A percentile compares a stretch with the other conserved stretches of the same genome.
Conservation (phyloP, 768 basidiomycete genomes). For the Leccinum sublutescens region DNA sequence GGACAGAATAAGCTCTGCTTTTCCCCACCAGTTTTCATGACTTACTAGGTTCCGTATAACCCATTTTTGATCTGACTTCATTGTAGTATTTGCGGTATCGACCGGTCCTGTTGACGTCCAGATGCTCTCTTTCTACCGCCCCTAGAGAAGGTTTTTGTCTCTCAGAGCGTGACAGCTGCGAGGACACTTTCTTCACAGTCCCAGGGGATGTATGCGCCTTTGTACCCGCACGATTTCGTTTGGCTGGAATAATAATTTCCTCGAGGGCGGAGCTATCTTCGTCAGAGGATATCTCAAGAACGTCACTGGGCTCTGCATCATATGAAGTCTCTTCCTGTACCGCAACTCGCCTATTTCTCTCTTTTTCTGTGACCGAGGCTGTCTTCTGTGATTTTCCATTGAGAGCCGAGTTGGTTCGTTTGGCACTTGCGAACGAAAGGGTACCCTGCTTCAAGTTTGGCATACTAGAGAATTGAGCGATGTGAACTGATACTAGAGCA, state of each 20-base stretch:
- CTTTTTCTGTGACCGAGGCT: slow-evolving; percentile 4
- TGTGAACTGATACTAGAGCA: not conserved
- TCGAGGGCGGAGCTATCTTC: slow-evolving; percentile 12
- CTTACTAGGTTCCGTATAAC: slow-evolving; percentile 58
- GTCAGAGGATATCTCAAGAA: slow-evolving; percentile 21
- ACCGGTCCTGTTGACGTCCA: slow-evolving; percentile 48
- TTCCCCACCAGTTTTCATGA: not conserved
- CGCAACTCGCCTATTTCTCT: slow-evolving; percentile 4
- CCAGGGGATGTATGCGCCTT: slow-evolving; percentile 12
- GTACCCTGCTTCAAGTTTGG: slow-evolving; percentile 43
- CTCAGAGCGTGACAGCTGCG: slow-evolving; percentile 9
- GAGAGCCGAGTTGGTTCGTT: slow-evolving; percentile 38
- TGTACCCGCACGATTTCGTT: slow-evolving; percentile 28
- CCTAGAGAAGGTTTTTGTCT: not conserved
- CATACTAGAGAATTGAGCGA: not conserved
- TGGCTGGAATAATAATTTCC: slow-evolving; percentile 15
- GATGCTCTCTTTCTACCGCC: slow-evolving; percentile 21
- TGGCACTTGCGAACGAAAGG: slow-evolving; percentile 44
- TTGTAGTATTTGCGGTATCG: slow-evolving; percentile 52
- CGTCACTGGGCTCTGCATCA: not conserved
- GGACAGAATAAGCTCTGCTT: not conserved
- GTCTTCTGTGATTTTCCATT: slow-evolving; percentile 21
- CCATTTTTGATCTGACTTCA: slow-evolving; percentile 52
- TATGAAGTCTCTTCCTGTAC: not conserved
- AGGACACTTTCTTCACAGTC: not conserved